These are phyloP conservation scores for Xanthoconium purpureum DNA, from an alignment of 768 basidiomycete species.

Conservation along the genomic window DNA sequence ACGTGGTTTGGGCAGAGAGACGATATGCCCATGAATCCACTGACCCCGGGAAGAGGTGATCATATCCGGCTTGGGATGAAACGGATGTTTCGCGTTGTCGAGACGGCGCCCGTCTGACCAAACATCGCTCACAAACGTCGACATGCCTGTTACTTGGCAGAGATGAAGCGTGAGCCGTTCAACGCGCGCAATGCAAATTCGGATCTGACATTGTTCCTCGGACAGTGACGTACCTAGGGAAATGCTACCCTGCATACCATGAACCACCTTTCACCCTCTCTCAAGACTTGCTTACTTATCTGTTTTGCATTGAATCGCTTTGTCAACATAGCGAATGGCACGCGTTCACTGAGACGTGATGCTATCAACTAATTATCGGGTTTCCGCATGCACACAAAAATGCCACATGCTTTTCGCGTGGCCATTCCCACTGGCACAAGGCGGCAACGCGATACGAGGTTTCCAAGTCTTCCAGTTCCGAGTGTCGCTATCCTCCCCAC, in stretches of 20 bases:
- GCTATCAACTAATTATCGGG: neutral
- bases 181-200: neutral
- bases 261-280: neutral
- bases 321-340: neutral
- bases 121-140: neutral
- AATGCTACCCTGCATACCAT: neutral
- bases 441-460: slow-evolving; percentile 15
- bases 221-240: neutral
- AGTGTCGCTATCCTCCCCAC: slow-evolving; percentile 9
- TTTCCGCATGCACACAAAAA: slow-evolving; percentile 4
- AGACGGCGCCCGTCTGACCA: neutral
- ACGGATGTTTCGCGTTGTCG: slow-evolving; percentile 17
- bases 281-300: neutral
- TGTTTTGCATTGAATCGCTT: neutral
- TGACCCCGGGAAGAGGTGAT: neutral
- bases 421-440: slow-evolving; percentile 11
- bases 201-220: neutral
- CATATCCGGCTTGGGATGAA: slow-evolving; percentile 9
- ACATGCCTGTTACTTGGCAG: slow-evolving; percentile 5
- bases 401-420: slow-evolving; percentile 15
- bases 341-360: neutral
- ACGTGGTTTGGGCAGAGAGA: neutral
- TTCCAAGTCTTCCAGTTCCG: slow-evolving; percentile 17
- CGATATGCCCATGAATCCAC: neutral
- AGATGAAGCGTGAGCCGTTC: slow-evolving; percentile 6